Percentiles rank a stretch among this genome's conserved stretches.
Evolutionary conservation across 2,329 filamentous ascomycete species (phyloP).

Genomic region (Epichloe brachyelytri): DNA sequence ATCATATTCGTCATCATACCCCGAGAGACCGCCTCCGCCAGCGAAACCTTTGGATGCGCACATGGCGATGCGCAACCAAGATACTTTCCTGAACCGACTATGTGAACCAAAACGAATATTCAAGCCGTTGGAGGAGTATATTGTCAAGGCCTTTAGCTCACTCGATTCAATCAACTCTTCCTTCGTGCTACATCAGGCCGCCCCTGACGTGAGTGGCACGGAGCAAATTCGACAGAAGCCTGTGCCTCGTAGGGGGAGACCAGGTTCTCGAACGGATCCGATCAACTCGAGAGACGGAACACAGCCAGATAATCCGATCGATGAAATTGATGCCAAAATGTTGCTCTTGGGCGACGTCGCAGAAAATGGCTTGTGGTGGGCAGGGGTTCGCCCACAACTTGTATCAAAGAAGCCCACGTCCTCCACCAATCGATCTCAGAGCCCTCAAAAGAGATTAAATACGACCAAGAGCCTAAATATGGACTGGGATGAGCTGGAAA

Average conservation of each 20-base stretch:
- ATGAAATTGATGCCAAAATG: conserved; percentile 60
- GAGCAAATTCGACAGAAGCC: conserved; percentile 18
- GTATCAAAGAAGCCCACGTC: not conserved
- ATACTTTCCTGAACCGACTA: not conserved
- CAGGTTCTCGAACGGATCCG: not conserved
- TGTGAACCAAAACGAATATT: conserved; percentile 50
- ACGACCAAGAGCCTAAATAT: conserved; percentile 42
- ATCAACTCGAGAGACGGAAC: conserved; percentile 6
- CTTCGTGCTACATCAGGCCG: conserved; percentile 44
- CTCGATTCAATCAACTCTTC: conserved; percentile 64
- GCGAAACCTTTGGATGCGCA: conserved; percentile 7
- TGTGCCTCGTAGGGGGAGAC: conserved; percentile 7
- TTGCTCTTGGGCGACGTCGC: conserved; percentile 62
- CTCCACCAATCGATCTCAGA: not conserved
- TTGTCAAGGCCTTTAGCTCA: conserved; percentile 54
- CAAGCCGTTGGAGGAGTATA: conserved; percentile 63
- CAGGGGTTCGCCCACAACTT: conserved; percentile 32
- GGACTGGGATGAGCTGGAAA: conserved; percentile 57
- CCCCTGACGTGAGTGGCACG: conserved; percentile 10
- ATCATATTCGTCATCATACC: conserved; percentile 33
- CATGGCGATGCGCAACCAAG: conserved; percentile 9
- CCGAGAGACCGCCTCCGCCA: conserved; percentile 22
- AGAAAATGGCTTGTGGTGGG: conserved; percentile 77
- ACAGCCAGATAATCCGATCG: conserved; percentile 11
- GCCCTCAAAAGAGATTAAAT: not conserved